phyloP scores from a whole-genome alignment of 1,284 basidiomycete species.

The Rhodotorula glutinis region DNA sequence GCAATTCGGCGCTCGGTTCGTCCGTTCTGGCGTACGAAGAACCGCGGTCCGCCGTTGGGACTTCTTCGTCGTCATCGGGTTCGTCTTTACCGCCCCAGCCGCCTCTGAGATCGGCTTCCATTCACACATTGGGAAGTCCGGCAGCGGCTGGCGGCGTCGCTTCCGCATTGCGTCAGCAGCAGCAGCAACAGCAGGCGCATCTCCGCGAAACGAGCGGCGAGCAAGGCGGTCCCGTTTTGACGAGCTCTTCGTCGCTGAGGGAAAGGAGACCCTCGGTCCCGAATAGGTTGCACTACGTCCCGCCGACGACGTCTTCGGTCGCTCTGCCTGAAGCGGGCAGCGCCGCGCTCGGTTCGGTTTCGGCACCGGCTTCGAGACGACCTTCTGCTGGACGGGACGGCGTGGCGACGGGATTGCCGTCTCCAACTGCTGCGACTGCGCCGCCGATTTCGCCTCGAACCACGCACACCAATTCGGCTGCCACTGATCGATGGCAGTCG shows the following conservation, averaged over 20 bases:
- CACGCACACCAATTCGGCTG: too few relatives aligned
- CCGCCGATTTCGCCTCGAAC: constrained; percentile 6
- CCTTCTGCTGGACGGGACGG: not conserved
- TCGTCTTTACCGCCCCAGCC: not conserved
- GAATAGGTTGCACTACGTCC: not conserved
- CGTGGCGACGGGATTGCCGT: not conserved
- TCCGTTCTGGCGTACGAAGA: not conserved
- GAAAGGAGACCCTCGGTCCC: not conserved
- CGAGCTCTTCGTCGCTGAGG: not conserved
- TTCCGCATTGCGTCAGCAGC: not conserved
- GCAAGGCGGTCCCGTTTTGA: not conserved
- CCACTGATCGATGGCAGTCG: not conserved
- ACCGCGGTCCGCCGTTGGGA: not conserved
- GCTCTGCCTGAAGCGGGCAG: too few relatives aligned
- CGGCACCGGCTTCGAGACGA: not conserved
- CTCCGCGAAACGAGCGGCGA: too few relatives aligned
- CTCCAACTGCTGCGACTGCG: not conserved
- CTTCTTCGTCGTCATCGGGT: too few relatives aligned
- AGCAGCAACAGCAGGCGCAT: not conserved
- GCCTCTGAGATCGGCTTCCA: not conserved
- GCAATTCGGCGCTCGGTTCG: not conserved
- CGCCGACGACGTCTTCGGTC: not conserved
- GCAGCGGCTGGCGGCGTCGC: not conserved
- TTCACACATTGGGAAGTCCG: not conserved
- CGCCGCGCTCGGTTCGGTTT: not conserved